These are phyloP conservation scores for Glycyrrhiza uralensis DNA, from an alignment of 306 rosid species.

Conservation along the genomic window DNA sequence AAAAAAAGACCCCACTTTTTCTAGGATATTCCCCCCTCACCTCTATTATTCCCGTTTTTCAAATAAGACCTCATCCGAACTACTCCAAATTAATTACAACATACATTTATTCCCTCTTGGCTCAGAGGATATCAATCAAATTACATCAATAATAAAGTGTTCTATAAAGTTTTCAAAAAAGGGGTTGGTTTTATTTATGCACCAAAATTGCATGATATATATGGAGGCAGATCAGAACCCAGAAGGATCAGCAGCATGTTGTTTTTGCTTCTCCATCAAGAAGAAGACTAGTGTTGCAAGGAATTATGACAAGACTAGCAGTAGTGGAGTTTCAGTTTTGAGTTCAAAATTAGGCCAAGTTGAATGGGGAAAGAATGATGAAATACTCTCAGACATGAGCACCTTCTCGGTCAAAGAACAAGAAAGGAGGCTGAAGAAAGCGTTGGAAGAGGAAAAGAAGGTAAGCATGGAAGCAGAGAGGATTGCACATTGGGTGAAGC, in stretches of 20 bases:
- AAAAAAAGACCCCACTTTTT: neutral
- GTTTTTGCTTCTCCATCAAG: slow-evolving; percentile 48
- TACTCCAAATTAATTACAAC: neutral
- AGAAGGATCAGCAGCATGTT: slow-evolving; percentile 32
- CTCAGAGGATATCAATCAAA: neutral
- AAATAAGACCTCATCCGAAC: neutral
- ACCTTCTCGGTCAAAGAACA: slow-evolving; percentile 59
- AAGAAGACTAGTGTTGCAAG: neutral
- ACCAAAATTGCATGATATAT: neutral
- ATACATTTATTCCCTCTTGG: neutral
- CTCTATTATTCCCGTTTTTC: neutral
- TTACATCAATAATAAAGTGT: neutral
- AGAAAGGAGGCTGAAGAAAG: slow-evolving; percentile 53
- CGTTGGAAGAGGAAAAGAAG: slow-evolving; percentile 50
- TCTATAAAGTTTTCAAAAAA: neutral
- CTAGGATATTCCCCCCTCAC: neutral
- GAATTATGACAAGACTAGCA: slow-evolving; percentile 1
- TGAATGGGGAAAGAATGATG: slow-evolving; percentile 41
- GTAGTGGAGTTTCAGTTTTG: neutral
- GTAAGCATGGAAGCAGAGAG: slow-evolving; percentile 44
- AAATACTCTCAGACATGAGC: slow-evolving; percentile 47
- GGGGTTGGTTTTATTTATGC: neutral
- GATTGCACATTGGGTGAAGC: slow-evolving; percentile 50
- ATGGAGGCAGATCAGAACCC: slow-evolving; percentile 40
- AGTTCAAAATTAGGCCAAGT: slow-evolving; percentile 2